phyloP scores from a whole-genome alignment of 176 grass and related monocot species.

The Carex pumila region DNA sequence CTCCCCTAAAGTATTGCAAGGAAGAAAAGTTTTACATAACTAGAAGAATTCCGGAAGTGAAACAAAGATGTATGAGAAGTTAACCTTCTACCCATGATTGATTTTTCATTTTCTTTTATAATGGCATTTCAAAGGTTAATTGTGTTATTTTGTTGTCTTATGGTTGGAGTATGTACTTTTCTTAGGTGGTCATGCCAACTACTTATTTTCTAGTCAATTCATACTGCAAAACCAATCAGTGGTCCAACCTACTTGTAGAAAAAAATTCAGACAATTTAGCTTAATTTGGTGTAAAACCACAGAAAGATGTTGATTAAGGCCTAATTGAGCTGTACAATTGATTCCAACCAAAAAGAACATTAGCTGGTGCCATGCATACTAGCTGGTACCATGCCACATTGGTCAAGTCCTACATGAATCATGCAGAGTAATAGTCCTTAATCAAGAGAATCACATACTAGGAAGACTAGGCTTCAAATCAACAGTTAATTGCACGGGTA shows the following conservation, averaged over 20 bases:
- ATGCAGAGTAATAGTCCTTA: constrained; percentile 1
- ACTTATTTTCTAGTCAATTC: background rate
- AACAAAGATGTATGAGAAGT: background rate
- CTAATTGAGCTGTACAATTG: background rate
- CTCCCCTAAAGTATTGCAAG: constrained; percentile 44
- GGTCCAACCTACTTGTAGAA: background rate
- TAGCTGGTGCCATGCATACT: background rate
- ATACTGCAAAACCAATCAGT: background rate
- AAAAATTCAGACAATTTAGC: background rate
- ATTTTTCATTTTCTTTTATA: background rate
- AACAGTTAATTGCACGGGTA: constrained; percentile 73
- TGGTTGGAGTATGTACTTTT: background rate
- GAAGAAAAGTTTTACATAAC: background rate
- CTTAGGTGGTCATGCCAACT: background rate
- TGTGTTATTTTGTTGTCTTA: background rate
- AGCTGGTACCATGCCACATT: background rate
- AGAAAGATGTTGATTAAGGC: background rate
- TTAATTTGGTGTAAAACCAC: background rate
- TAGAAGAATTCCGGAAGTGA: background rate
- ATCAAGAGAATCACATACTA: constrained; percentile 32
- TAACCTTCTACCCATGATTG: background rate
- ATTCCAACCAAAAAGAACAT: background rate
- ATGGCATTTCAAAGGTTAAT: background rate
- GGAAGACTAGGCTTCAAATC: constrained; percentile 96
- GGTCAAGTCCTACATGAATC: background rate